These are phyloP conservation scores for Suaeda aralocaspica DNA, from an alignment of 148 eudicot species.

Conservation along the genomic window DNA sequence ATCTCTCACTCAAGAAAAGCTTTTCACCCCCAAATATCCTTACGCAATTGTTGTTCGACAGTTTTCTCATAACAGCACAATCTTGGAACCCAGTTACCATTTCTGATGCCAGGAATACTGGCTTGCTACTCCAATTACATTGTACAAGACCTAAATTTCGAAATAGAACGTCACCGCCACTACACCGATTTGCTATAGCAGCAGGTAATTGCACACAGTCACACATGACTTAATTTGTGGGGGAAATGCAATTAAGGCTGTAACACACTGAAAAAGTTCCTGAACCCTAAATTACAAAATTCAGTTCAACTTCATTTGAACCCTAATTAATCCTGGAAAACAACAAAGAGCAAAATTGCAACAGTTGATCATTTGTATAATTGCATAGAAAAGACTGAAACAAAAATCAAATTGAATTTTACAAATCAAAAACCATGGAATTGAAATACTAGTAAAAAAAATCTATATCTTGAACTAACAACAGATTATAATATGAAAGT, in stretches of 20 bases:
- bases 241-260: not conserved
- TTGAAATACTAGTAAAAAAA: not conserved
- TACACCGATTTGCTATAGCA: not conserved
- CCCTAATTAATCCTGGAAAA: not conserved
- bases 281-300: not conserved
- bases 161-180: not conserved
- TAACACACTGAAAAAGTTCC: not conserved
- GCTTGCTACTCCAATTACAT: slow-evolving; percentile 8
- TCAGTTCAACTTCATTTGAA: not conserved
- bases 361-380: not conserved
- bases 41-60: not conserved
- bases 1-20: not conserved
- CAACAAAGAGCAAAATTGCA: not conserved
- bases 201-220: slow-evolving; percentile 12
- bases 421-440: too few species aligned
- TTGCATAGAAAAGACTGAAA: too few species aligned
- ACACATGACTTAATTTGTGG: slow-evolving; percentile 17
- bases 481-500: not conserved
- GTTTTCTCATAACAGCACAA: not conserved
- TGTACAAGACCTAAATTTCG: not conserved
- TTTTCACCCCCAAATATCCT: not conserved
- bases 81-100: not conserved
- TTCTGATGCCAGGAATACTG: slow-evolving; percentile 7
- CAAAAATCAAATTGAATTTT: not conserved
- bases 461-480: not conserved